Conservation (phyloP, 441 rosid species). For the Rhodomyrtus psidioides region DNA sequence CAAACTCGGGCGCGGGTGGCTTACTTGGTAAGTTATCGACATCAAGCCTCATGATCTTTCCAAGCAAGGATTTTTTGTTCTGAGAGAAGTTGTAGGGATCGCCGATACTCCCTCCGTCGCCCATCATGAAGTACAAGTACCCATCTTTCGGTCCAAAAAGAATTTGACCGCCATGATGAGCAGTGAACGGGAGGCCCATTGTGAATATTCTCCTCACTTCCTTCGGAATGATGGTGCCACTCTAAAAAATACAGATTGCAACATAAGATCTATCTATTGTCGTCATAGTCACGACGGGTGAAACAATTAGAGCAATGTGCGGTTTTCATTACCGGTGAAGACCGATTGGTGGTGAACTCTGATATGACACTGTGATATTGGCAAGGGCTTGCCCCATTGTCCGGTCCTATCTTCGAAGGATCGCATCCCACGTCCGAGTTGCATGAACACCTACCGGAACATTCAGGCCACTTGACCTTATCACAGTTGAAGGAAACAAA, state of each 20-base stretch:
- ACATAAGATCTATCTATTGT: neutral
- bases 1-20: neutral
- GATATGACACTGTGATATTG: conserved; percentile 38
- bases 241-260: conserved; percentile 9
- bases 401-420: conserved; percentile 29
- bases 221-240: conserved; percentile 20
- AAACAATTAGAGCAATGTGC: neutral
- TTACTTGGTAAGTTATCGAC: conserved; percentile 44
- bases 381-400: conserved; percentile 34
- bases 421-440: conserved; percentile 46
- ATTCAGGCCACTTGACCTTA: conserved; percentile 27
- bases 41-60: conserved; percentile 59
- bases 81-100: conserved; percentile 56
- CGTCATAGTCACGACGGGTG: neutral
- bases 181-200: conserved; percentile 43
- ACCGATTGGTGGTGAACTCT: conserved; percentile 33
- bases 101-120: conserved; percentile 35
- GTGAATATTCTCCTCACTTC: conserved; percentile 60
- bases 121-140: conserved; percentile 54
- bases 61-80: conserved; percentile 59
- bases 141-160: conserved; percentile 58
- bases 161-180: conserved; percentile 51
- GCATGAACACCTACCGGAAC: conserved; percentile 44
- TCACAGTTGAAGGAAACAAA: conserved; percentile 50
- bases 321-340: conserved; percentile 23